A percentile compares a stretch with the other conserved stretches of the same genome.
Evolutionary conservation across 306 rosid genomes (phyloP).

Genomic region (Prunus fruticosa): DNA sequence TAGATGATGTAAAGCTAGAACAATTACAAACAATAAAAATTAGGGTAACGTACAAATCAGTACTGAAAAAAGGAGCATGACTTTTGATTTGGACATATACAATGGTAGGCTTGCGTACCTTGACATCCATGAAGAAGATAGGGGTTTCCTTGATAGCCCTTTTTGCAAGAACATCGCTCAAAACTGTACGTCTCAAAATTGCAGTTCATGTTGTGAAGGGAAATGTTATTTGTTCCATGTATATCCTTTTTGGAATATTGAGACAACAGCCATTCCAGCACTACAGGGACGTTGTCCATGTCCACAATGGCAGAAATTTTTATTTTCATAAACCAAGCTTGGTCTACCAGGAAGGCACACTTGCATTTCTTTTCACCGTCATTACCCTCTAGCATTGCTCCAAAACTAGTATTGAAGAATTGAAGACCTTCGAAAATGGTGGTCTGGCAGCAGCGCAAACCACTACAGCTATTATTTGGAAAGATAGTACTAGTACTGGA

Average conservation of each 20-base stretch:
- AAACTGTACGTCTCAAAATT: too few species aligned
- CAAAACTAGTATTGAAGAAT: background rate
- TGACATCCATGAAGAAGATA: slow-evolving; percentile 4
- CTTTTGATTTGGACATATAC: background rate
- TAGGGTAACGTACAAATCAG: background rate
- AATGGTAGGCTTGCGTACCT: background rate
- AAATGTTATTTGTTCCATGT: background rate
- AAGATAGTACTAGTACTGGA: background rate
- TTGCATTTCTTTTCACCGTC: background rate
- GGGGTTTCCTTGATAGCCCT: slow-evolving; percentile 14
- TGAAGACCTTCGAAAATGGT: background rate
- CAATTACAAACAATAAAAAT: too few species aligned
- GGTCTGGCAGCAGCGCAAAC: slow-evolving; percentile 7
- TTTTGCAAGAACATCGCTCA: background rate
- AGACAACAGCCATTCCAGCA: background rate
- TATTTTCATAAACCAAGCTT: background rate
- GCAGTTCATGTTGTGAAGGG: too few species aligned
- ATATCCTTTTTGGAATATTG: background rate
- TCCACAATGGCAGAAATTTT: background rate
- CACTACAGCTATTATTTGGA: background rate
- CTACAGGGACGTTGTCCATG: background rate
- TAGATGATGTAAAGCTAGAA: too few species aligned
- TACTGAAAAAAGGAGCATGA: background rate
- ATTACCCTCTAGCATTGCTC: too few species aligned
- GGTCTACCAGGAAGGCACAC: slow-evolving; percentile 10